Conservation (phyloP, 2,329 filamentous ascomycete species). For the Didymella pinodella region DNA sequence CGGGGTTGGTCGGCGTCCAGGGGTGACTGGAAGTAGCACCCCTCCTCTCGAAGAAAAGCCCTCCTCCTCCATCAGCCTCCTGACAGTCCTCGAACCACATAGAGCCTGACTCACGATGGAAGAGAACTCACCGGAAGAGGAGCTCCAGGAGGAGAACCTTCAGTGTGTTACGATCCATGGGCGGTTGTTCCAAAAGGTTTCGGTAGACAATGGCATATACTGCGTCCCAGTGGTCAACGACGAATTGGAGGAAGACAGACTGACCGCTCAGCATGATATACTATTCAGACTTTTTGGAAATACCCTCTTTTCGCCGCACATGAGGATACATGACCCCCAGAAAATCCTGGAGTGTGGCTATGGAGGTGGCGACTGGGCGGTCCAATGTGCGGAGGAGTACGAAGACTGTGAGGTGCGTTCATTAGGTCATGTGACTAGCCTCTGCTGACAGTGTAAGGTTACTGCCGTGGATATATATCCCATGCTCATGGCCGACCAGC, state of each 20-base stretch:
- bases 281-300: slow-evolving; percentile 43
- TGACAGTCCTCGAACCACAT: no score
- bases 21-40: not conserved
- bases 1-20: not conserved
- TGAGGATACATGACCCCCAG: slow-evolving; percentile 38
- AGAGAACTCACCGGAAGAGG: slow-evolving; percentile 28
- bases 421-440: not conserved
- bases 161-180: slow-evolving; percentile 46
- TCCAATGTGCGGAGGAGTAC: slow-evolving; percentile 49
- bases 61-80: no score
- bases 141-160: slow-evolving; percentile 29
- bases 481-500: slow-evolving; percentile 44
- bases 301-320: slow-evolving; percentile 39
- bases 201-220: slow-evolving; percentile 50
- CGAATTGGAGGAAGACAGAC: slow-evolving; percentile 50
- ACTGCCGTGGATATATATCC: slow-evolving; percentile 51
- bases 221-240: slow-evolving; percentile 48
- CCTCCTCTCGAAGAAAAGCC: not conserved
- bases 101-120: slow-evolving; percentile 22
- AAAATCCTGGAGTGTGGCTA: slow-evolving; percentile 53
- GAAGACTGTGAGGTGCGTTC: slow-evolving; percentile 49
- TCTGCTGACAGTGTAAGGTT: slow-evolving; percentile 41
- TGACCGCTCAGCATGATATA: slow-evolving; percentile 47
- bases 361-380: slow-evolving; percentile 50
- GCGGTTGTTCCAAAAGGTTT: slow-evolving; percentile 50